Conservation (phyloP, 768 basidiomycete genomes). For the Pisolithus orientalis region DNA sequence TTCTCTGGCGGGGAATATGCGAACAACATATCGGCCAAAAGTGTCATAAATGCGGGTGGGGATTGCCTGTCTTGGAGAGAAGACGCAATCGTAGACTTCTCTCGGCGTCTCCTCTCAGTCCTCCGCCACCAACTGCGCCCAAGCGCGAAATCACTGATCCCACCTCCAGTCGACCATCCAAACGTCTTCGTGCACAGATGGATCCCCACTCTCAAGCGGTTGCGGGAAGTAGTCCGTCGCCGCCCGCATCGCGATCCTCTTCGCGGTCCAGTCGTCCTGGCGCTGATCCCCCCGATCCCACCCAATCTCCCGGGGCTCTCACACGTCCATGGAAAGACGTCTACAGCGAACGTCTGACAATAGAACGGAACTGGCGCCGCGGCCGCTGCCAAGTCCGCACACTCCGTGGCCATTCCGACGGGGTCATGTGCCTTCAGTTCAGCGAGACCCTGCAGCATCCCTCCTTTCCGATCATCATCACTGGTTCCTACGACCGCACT, state of each 20-base stretch:
- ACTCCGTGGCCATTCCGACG: constrained; percentile 89
- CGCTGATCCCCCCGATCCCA: constrained; percentile 23
- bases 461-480: constrained; percentile 90
- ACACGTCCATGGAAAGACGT: constrained; percentile 98
- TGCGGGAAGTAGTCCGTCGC: background rate
- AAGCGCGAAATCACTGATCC: constrained; percentile 34
- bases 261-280: constrained; percentile 4
- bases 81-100: constrained; percentile 42
- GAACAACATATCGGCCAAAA: constrained; percentile 98
- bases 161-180: constrained; percentile 33
- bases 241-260: constrained; percentile 13
- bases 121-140: constrained; percentile 17
- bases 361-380: constrained; percentile 96
- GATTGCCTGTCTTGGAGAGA: constrained; percentile 84
- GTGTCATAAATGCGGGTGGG: constrained; percentile 97
- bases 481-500: constrained; percentile 95
- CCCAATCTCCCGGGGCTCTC: constrained; percentile 28
- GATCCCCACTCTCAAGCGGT: constrained; percentile 1
- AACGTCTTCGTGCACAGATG: constrained; percentile 39
- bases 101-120: constrained; percentile 34
- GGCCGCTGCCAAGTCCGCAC: constrained; percentile 83
- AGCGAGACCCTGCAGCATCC: constrained; percentile 78
- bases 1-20: constrained; percentile 94
- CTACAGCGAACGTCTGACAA: constrained; percentile 92
- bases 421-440: constrained; percentile 96